phyloP scores from a whole-genome alignment of 129 eudicot species.

The Centella asiatica region DNA sequence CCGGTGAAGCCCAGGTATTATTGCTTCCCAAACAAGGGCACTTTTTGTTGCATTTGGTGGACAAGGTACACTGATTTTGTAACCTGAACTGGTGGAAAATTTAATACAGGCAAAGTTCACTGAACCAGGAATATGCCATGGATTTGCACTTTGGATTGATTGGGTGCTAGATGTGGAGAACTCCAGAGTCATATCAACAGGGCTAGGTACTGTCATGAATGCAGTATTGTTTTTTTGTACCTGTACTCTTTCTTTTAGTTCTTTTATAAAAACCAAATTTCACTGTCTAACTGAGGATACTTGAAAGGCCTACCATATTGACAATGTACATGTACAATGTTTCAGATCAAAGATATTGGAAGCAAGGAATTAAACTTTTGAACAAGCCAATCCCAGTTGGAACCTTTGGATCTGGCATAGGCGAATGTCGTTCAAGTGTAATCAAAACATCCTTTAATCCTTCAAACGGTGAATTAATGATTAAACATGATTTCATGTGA shows the following conservation, averaged over 20 bases:
- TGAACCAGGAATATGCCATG: slow-evolving; percentile 68
- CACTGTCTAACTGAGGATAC: background rate
- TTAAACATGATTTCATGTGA: slow-evolving; percentile 19
- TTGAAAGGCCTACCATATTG: background rate
- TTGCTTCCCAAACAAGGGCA: background rate
- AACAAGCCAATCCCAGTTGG: slow-evolving; percentile 37
- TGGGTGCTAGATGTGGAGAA: slow-evolving; percentile 63
- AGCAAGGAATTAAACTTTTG: slow-evolving; percentile 83
- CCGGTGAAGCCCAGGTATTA: slow-evolving; percentile 53
- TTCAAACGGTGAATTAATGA: slow-evolving; percentile 43
- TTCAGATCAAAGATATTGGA: slow-evolving; percentile 76
- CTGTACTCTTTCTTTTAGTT: background rate
- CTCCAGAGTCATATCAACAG: slow-evolving; percentile 45
- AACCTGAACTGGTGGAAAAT: background rate
- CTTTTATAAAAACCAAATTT: background rate
- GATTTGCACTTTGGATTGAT: slow-evolving; percentile 89
- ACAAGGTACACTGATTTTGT: background rate
- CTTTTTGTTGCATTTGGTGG: background rate
- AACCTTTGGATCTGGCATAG: background rate
- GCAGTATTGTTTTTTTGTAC: too few relatives aligned
- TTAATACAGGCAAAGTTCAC: slow-evolving; percentile 46
- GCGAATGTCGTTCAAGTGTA: slow-evolving; percentile 23
- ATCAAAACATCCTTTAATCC: slow-evolving; percentile 60
- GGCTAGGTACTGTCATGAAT: slow-evolving; percentile 52
- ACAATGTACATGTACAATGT: background rate